Base-by-base conservation (phyloP, 257 asterid genomes). In the Cruciata laevipes region DNA sequence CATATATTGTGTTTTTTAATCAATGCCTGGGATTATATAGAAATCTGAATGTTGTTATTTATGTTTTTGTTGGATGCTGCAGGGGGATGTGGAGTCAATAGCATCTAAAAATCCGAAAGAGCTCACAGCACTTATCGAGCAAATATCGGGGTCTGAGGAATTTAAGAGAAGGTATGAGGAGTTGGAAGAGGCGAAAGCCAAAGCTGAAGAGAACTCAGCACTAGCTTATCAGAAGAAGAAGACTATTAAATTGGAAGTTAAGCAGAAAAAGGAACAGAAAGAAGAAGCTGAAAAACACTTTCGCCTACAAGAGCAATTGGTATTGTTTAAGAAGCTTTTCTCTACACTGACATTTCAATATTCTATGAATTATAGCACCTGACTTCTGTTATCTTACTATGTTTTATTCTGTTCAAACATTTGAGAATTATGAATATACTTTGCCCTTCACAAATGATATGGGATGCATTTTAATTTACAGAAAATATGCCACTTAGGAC, bases 71-170 rank as follows among this genome's bases (percentile, higher is more conserved):
- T 44, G 42, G 58, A 27, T 70, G 63, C 65, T 72, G 53, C 89
- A 94, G 99, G 99, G 99, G 57, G 99, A 94, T 55, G 97, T 94
- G 70, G 99, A 94, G 83, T 88, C 96, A 21, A 87, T 94, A 76
- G 99, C 99, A 70, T 89, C 95, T 18, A 94, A 88, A 78, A 94
- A 84, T 80, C 96, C 99, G 7, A 94, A 86, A 79, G 99, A 94
- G 75, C 86, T 94, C 61, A 85, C 96, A 14, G 87, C 77, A 17
- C 91, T 93, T 61, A 79, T 93, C 56, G 99, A 93, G 77, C 97
- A 93, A 81, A 90, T 93, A 49, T 93, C 96, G 77, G 99, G 97
- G 64, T 93, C 99, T 47, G 99, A 93, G 75, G 99, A 88, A 31
- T 83, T 79, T 80, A 93, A 90, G 79, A 86, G 86, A 68, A 81